phyloP scores from a whole-genome alignment of 2,329 filamentous ascomycete species.

The Cercospora zeae-maydis region DNA sequence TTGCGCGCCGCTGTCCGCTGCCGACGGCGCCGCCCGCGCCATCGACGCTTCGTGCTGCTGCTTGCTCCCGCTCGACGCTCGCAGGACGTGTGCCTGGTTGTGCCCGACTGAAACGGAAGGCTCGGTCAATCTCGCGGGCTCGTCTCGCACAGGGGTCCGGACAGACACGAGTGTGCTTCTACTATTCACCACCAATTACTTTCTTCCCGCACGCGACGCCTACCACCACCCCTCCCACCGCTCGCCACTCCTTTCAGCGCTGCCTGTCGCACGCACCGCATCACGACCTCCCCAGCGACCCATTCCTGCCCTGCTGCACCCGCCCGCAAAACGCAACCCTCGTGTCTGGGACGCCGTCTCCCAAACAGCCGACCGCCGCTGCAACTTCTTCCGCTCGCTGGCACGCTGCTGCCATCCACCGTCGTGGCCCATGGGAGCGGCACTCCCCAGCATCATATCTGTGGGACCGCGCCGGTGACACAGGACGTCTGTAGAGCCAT shows the following conservation, averaged over 20 bases:
- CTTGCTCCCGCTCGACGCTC: neutral
- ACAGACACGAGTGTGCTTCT: neutral
- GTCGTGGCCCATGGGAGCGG: slow-evolving; percentile 28
- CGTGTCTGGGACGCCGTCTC: neutral
- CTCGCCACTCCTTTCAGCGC: neutral
- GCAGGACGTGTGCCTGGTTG: neutral
- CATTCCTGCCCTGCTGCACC: slow-evolving; percentile 3
- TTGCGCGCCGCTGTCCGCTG: neutral
- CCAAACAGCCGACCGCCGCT: neutral
- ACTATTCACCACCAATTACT: slow-evolving; percentile 4
- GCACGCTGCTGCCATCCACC: slow-evolving; percentile 13
- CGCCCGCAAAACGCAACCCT: neutral
- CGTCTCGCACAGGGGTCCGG: slow-evolving; percentile 6
- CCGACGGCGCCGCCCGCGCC: too few species aligned
- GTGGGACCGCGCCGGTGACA: slow-evolving; percentile 34
- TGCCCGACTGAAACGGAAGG: neutral
- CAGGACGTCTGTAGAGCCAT: slow-evolving; percentile 19
- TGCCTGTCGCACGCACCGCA: neutral
- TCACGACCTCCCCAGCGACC: neutral
- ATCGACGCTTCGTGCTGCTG: neutral
- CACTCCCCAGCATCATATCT: slow-evolving; percentile 20
- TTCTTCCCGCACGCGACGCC: neutral
- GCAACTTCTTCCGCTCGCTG: slow-evolving; percentile 9
- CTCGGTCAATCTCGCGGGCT: slow-evolving; percentile 8
- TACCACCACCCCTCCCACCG: neutral